phyloP scores from a whole-genome alignment of 2,329 filamentous ascomycete species.

The Beauveria australis region DNA sequence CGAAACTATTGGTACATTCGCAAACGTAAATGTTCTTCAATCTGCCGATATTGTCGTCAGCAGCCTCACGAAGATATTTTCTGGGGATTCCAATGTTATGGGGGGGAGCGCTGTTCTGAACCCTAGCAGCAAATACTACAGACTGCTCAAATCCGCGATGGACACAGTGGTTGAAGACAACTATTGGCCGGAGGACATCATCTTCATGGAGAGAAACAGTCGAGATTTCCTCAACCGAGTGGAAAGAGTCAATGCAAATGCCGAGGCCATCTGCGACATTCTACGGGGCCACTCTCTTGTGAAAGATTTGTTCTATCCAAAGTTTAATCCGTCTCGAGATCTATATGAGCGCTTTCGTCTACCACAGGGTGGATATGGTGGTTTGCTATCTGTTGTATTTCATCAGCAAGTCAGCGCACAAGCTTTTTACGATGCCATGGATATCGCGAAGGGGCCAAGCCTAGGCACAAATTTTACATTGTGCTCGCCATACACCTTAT shows the following conservation, averaged over 20 bases:
- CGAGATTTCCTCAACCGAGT: conserved; percentile 81
- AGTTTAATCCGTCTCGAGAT: conserved; percentile 57
- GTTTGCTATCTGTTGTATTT: conserved; percentile 79
- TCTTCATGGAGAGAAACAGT: conserved; percentile 95
- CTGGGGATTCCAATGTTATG: conserved; percentile 97
- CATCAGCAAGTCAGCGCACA: conserved; percentile 60
- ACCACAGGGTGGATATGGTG: conserved; percentile 75
- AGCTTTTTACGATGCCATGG: conserved; percentile 75
- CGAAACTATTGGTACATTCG: conserved; percentile 93
- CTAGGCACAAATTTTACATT: conserved; percentile 96
- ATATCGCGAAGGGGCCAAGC: conserved; percentile 89
- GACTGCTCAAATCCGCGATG: conserved; percentile 57
- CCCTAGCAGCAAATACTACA: conserved; percentile 62
- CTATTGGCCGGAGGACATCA: conserved; percentile 87
- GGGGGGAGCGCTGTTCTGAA: conserved; percentile 67
- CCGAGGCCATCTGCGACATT: conserved; percentile 72
- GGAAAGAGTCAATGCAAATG: conserved; percentile 75
- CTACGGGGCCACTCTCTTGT: conserved; percentile 55
- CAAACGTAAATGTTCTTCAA: conserved; percentile 88
- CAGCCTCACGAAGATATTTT: conserved; percentile 94
- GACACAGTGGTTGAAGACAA: conserved; percentile 69
- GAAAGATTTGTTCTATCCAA: conserved; percentile 80
- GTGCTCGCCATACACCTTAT: conserved; percentile 78
- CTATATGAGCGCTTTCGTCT: conserved; percentile 75
- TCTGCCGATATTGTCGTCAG: conserved; percentile 88